Percentiles rank a stretch among this genome's conserved stretches.
These are phyloP conservation scores for Hanseniaspora uvarum DNA, from an alignment of 1,139 yeast species.

Conservation along the genomic window DNA sequence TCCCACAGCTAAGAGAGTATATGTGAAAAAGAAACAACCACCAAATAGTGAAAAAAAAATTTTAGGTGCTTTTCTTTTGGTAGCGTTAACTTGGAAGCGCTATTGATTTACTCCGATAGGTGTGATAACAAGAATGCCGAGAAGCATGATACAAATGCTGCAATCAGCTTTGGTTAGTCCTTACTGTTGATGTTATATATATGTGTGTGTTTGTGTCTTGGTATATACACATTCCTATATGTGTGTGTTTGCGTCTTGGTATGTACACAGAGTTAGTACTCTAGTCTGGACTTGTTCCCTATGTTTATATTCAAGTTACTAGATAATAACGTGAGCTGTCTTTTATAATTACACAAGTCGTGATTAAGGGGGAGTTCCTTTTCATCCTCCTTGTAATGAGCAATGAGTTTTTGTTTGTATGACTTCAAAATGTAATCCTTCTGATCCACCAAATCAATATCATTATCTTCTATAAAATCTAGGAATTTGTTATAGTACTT, in stretches of 20 bases:
- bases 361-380: neutral
- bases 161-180: too few species aligned
- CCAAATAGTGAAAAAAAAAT: too few species aligned
- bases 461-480: conserved; percentile 13
- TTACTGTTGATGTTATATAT: too few species aligned
- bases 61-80: too few species aligned
- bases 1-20: neutral
- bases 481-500: conserved; percentile 5
- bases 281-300: neutral
- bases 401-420: neutral
- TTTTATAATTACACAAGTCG: conserved; percentile 1
- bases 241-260: too few species aligned
- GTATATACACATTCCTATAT: too few species aligned
- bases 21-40: too few species aligned
- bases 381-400: neutral
- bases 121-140: too few species aligned
- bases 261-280: neutral
- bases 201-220: too few species aligned
- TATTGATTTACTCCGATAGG: too few species aligned
- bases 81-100: too few species aligned
- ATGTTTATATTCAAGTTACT: neutral
- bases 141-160: too few species aligned
- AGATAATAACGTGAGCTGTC: neutral
- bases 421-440: neutral
- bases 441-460: neutral